These are phyloP conservation scores for Russula sp. DNA, from an alignment of 768 basidiomycete genomes.

Conservation along the genomic window DNA sequence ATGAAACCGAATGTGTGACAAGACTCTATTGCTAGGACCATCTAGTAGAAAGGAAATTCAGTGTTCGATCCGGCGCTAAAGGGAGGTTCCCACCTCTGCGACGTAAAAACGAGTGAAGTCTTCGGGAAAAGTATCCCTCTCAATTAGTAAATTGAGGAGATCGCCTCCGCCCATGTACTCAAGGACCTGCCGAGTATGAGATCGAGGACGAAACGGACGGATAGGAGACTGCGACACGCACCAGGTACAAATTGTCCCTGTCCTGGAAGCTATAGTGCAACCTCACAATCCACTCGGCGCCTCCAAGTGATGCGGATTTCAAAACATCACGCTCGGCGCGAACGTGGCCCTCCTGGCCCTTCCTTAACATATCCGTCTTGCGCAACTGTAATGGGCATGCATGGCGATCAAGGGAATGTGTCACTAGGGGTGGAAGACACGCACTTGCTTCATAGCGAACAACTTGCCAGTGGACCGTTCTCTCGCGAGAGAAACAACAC, in stretches of 20 bases:
- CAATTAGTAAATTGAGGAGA: conserved; percentile 91
- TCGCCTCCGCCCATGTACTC: conserved; percentile 97
- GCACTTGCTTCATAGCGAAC: conserved; percentile 95
- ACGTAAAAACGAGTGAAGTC: conserved; percentile 90
- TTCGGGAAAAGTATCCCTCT: conserved; percentile 86
- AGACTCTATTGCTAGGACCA: conserved; percentile 89
- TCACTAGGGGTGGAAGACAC: conserved; percentile 19
- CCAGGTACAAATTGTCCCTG: conserved; percentile 90
- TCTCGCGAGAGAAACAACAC: conserved; percentile 88
- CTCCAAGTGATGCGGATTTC: conserved; percentile 78
- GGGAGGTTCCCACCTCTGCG: conserved; percentile 61
- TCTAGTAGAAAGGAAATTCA: conserved; percentile 41
- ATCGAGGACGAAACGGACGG: conserved; percentile 34
- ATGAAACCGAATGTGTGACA: conserved; percentile 96
- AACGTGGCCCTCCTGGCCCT: conserved; percentile 96
- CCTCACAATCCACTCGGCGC: conserved; percentile 91
- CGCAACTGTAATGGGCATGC: conserved; percentile 48
- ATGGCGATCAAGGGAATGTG: conserved; percentile 20
- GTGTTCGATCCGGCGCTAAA: conserved; percentile 1
- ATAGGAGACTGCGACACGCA: conserved; percentile 36
- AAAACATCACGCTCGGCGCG: conserved; percentile 93
- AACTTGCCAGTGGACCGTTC: conserved; percentile 74
- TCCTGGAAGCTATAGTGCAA: conserved; percentile 94
- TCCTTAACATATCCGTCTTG: conserved; percentile 89
- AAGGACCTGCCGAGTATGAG: conserved; percentile 64